These are phyloP conservation scores for Epichloe coenophiala DNA, from an alignment of 2,329 filamentous ascomycete species.

Conservation along the genomic window DNA sequence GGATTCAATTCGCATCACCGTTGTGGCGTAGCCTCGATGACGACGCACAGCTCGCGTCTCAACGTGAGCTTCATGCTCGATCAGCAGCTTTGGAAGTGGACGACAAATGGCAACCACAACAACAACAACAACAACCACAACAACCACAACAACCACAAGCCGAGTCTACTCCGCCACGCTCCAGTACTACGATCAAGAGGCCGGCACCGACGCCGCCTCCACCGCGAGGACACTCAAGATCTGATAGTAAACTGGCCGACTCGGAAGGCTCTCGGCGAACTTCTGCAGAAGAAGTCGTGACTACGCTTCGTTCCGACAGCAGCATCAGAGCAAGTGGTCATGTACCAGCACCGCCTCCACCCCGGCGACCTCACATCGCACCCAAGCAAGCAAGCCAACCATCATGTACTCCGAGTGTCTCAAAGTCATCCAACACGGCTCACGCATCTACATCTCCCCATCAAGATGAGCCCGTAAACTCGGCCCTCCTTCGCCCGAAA, in stretches of 20 bases:
- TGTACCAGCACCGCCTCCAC: conserved; percentile 41
- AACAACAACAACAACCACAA: neutral
- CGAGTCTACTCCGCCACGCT: neutral
- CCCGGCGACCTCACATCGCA: conserved; percentile 32
- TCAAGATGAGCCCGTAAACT: too few species aligned
- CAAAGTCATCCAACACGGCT: conserved; percentile 5
- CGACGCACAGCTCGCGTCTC: conserved; percentile 36
- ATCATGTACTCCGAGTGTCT: conserved; percentile 8
- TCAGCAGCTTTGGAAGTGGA: conserved; percentile 19
- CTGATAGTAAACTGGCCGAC: conserved; percentile 27
- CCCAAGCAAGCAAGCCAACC: conserved; percentile 18
- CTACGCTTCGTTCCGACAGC: conserved; percentile 31
- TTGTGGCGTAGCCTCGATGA: conserved; percentile 30
- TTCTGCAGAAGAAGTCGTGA: conserved; percentile 32
- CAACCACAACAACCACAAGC: neutral
- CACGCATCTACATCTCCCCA: conserved; percentile 6
- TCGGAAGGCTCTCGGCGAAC: conserved; percentile 31
- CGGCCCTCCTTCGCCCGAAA: neutral
- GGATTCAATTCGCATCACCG: conserved; percentile 33
- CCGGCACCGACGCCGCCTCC: conserved; percentile 38
- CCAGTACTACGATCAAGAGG: conserved; percentile 24
- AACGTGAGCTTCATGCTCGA: conserved; percentile 35
- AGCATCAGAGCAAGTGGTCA: conserved; percentile 26
- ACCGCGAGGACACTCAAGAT: conserved; percentile 31
- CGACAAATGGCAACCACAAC: neutral